A percentile compares a stretch with the other conserved stretches of the same genome.
Conservation (phyloP, 2,329 filamentous ascomycete species). For the Fusarium napiforme region DNA sequence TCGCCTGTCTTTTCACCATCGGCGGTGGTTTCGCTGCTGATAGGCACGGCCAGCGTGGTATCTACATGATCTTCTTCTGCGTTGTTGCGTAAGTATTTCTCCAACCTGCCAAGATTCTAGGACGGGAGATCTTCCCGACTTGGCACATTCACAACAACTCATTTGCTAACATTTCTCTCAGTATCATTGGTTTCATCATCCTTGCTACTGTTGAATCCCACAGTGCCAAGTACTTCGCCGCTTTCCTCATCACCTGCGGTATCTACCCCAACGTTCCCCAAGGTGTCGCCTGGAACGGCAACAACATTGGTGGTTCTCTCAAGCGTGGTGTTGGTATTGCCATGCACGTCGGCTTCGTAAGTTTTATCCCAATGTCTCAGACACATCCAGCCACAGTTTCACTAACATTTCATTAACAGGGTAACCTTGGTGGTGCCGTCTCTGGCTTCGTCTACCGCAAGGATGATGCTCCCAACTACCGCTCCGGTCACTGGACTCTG, state of each 20-base stretch:
- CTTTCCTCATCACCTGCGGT: slow-evolving; percentile 54
- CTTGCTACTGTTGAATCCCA: slow-evolving; percentile 49
- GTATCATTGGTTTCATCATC: slow-evolving; percentile 50
- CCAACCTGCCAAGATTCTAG: slow-evolving; percentile 11
- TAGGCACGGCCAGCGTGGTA: slow-evolving; percentile 49
- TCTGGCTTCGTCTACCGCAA: slow-evolving; percentile 50
- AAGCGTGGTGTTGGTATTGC: slow-evolving; percentile 67
- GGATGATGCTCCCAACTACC: slow-evolving; percentile 63
- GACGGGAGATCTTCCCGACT: slow-evolving; percentile 13
- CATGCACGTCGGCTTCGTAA: slow-evolving; percentile 62
- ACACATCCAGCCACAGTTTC: slow-evolving; percentile 5
- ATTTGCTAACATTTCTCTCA: slow-evolving; percentile 35
- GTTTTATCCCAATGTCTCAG: slow-evolving; percentile 20
- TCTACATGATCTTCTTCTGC: slow-evolving; percentile 54
- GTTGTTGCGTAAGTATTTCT: slow-evolving; percentile 46
- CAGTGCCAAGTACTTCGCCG: slow-evolving; percentile 59
- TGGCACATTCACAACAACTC: background rate
- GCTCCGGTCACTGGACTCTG: slow-evolving; percentile 69
- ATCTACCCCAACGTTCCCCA: slow-evolving; percentile 66
- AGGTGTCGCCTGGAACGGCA: slow-evolving; percentile 68
- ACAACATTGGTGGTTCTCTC: slow-evolving; percentile 65
- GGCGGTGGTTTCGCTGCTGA: slow-evolving; percentile 57
- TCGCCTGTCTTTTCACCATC: slow-evolving; percentile 52
- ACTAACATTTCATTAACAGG: slow-evolving; percentile 43
- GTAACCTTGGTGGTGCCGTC: slow-evolving; percentile 52